Base-by-base conservation (phyloP, 1,139 yeast genomes). In the Pneumocystis canis region DNA sequence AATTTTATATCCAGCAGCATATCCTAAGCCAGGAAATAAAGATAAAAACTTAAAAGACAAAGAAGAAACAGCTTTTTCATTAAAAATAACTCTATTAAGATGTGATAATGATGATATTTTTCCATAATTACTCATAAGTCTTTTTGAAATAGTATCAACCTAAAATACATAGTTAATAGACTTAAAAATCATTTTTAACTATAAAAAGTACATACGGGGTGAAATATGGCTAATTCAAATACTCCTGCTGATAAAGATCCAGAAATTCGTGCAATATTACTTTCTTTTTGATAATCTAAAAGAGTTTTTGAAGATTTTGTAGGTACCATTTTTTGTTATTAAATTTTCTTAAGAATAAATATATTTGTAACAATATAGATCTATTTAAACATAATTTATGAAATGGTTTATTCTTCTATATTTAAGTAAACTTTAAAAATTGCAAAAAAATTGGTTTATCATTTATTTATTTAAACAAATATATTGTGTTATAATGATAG, bases 191-290 rank as follows among this genome's bases (percentile, higher is more conserved):
- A n/a, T 18, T 61, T 58, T 14, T 5, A 20, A 30, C 3, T 18
- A 11, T 11, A 14, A 6, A 62, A 35, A 11, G 18, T 11, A 58
- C 70, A 11, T 65, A 71, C 97, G 31, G 99, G 99, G 76, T 92
- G 99, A 83, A 92, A 92, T 56, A 94, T 95, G 66, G 87, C 95
- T 71, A 92, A 85, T 76, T 92, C 99, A 72, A 95, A 83, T 72
- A 92, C 88, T 70, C 98, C 99, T 47, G 99, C 98, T 41, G 96
- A 82, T 32, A 97, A 98, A 37, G 97, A 90, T 59, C 99, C 99
- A 64, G 90, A 79, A 61, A 94, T 85, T 75, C 98, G 84, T 71
- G 99, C 96, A 63, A 79, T 69, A 64, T 89, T 97, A 16, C 68
- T 66, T 59, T 67, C 67, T 32, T 63, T 47, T 5, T 47, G 28